phyloP scores from a whole-genome alignment of 2,329 filamentous ascomycete species.

The Clonostachys sp. region DNA sequence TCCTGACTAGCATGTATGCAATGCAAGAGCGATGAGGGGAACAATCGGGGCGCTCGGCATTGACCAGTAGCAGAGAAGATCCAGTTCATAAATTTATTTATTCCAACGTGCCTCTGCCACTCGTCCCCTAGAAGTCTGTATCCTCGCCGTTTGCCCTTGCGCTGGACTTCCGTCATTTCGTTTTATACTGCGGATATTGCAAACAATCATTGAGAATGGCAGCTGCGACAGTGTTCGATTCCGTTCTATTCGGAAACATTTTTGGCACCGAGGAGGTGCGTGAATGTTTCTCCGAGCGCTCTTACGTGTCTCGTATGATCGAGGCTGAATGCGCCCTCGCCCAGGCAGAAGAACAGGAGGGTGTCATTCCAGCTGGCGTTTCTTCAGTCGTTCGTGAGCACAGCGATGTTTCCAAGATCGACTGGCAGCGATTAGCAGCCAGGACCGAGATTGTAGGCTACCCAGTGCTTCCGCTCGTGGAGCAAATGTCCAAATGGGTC shows the following conservation, averaged over 20 bases:
- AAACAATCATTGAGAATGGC: conserved; percentile 6
- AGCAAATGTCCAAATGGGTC: conserved; percentile 19
- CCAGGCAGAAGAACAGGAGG: conserved; percentile 39
- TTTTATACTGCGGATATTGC: too few relatives aligned
- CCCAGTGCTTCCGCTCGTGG: conserved; percentile 44
- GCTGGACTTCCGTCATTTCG: too few relatives aligned
- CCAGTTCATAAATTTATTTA: too few relatives aligned
- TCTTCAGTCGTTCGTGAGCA: conserved; percentile 27
- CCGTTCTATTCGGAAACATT: conserved; percentile 42
- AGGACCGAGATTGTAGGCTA: conserved; percentile 51
- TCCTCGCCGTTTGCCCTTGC: too few relatives aligned
- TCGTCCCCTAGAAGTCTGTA: too few relatives aligned
- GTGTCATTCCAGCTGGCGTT: conserved; percentile 29
- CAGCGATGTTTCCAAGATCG: conserved; percentile 12
- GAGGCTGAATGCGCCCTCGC: conserved; percentile 47
- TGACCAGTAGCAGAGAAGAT: too few relatives aligned
- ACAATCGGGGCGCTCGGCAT: too few relatives aligned
- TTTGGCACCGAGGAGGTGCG: conserved; percentile 47
- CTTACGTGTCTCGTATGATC: conserved; percentile 41
- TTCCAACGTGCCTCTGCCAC: too few relatives aligned
- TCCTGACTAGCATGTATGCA: too few relatives aligned
- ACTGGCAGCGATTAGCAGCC: conserved; percentile 26
- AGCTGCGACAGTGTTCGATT: conserved; percentile 30
- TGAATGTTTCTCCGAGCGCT: conserved; percentile 41
- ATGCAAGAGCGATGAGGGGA: too few relatives aligned